These are phyloP conservation scores for Urochloa ruziziensis DNA, from an alignment of 176 grass and related monocot genomes.

Conservation along the genomic window DNA sequence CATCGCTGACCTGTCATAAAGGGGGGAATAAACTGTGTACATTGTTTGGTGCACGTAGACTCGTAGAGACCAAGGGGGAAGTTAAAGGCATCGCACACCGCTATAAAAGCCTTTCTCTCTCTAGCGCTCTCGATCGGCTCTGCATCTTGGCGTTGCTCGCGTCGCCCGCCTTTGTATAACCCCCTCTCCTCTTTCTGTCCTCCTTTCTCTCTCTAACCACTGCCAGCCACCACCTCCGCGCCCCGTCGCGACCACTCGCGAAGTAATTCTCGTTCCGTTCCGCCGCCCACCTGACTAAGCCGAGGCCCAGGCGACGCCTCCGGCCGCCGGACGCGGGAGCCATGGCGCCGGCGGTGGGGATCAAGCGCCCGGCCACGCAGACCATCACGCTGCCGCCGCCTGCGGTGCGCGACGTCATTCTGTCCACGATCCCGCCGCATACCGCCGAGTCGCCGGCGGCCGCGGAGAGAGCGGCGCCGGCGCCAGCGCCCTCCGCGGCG, in stretches of 20 bases:
- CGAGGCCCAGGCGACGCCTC: neutral
- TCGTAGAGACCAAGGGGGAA: slow-evolving; percentile 9
- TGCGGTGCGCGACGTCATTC: slow-evolving; percentile 60
- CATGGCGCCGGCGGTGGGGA: slow-evolving; percentile 73
- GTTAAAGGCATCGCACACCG: neutral
- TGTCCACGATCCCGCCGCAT: slow-evolving; percentile 53
- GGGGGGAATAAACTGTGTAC: neutral
- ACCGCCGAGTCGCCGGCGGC: slow-evolving; percentile 15
- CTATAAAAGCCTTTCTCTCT: neutral
- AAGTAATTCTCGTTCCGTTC: neutral
- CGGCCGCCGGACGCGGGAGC: slow-evolving; percentile 39
- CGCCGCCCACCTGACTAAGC: slow-evolving; percentile 15
- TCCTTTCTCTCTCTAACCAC: slow-evolving; percentile 25
- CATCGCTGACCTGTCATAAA: neutral
- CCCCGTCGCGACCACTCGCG: slow-evolving; percentile 9
- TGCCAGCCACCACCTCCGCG: slow-evolving; percentile 3
- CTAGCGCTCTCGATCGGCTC: neutral
- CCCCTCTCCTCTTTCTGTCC: neutral
- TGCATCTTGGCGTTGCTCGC: slow-evolving; percentile 35
- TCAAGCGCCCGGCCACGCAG: slow-evolving; percentile 63
- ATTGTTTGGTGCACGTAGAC: slow-evolving; percentile 28
- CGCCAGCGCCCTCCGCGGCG: slow-evolving; percentile 19
- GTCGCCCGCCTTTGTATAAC: slow-evolving; percentile 11
- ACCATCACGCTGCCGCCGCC: slow-evolving; percentile 56
- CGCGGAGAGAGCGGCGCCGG: slow-evolving; percentile 9